These are phyloP conservation scores for Miscanthus lutarioriparius DNA, from an alignment of 176 grass and related monocot genomes.

Conservation along the genomic window DNA sequence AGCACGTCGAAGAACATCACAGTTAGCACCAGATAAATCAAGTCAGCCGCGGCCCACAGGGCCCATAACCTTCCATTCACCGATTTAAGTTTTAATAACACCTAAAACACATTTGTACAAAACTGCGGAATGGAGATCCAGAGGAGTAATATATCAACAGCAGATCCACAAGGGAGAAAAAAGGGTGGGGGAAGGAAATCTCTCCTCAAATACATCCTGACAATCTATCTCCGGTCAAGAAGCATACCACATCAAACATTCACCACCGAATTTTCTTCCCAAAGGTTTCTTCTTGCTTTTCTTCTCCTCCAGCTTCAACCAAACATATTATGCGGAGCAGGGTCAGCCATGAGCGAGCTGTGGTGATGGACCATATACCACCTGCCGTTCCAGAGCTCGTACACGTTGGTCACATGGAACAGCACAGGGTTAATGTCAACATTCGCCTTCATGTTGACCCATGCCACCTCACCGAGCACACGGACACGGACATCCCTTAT, in stretches of 20 bases:
- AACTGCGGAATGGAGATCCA: slow-evolving; percentile 14
- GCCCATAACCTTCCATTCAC: slow-evolving; percentile 34
- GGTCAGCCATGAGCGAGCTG: slow-evolving; percentile 61
- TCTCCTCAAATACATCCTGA: slow-evolving; percentile 31
- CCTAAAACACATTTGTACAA: slow-evolving; percentile 56
- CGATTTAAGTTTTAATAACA: slow-evolving; percentile 30
- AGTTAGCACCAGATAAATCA: slow-evolving; percentile 4
- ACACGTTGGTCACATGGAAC: slow-evolving; percentile 82
- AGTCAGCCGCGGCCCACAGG: slow-evolving; percentile 19
- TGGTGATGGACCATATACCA: slow-evolving; percentile 98
- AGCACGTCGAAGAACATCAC: neutral
- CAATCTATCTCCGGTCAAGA: slow-evolving; percentile 35
- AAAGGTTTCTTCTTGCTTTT: neutral
- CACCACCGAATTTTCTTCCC: neutral
- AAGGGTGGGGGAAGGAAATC: neutral
- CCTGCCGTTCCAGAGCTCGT: slow-evolving; percentile 61
- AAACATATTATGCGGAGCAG: slow-evolving; percentile 56
- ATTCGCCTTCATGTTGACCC: slow-evolving; percentile 80
- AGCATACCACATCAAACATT: slow-evolving; percentile 10
- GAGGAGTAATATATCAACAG: slow-evolving; percentile 20
- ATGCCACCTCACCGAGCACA: slow-evolving; percentile 68
- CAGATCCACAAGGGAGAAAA: slow-evolving; percentile 23
- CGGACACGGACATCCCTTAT: slow-evolving; percentile 73
- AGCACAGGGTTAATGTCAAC: slow-evolving; percentile 47
- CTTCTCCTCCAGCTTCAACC: slow-evolving; percentile 48